Evolutionary conservation across 306 rosid species (phyloP), one percentile per base, ranked within the genome.

Genomic region (Castanea mollissima): DNA sequence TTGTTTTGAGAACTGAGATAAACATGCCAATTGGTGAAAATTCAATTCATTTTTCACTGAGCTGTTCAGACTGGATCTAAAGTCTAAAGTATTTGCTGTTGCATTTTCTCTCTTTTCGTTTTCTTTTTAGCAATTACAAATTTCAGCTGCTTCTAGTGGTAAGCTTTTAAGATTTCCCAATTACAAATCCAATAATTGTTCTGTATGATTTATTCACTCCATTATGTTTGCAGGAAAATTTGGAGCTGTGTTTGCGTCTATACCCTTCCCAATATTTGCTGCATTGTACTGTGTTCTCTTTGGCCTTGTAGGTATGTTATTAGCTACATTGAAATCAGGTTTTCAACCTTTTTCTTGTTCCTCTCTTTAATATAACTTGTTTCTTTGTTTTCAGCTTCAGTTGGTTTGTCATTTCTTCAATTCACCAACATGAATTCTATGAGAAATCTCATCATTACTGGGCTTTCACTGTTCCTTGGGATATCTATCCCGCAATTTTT

Each of bases 191-290:
- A 16, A 60, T 13, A 78, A 18, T 1, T 32, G 12, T 65, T 38
- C 12, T 74, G 16, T 38, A 56, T 44, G 55, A 7, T 57, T 58
- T 29, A 55, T 64, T 78, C 67, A 32, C 67, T 74, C 51, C 31
- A 60, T 29, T 56, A 54, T 74, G 19, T 46, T 57, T 82, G 68
- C 88, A 95, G 99, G 99, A 49, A 92, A 95, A 78, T 95, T 95
- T 79, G 99, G 99, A 51, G 99, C 99, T 70, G 95, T 95, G 73
- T 95, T 95, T 88, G 99, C 99, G 71, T 95, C 99, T 7, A 95
- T 95, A 85, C 99, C 98, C 34, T 82, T 89, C 86, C 92, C 99
- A 0, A 92, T 95, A 79, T 95, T 85, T 68, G 89, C 99, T 71
- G 99, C 98, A 4, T 60, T 90, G 25, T 92, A 95, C 86, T 95